Conservation (phyloP, 208 protist genomes). For the Trypanosoma boissoni region DNA sequence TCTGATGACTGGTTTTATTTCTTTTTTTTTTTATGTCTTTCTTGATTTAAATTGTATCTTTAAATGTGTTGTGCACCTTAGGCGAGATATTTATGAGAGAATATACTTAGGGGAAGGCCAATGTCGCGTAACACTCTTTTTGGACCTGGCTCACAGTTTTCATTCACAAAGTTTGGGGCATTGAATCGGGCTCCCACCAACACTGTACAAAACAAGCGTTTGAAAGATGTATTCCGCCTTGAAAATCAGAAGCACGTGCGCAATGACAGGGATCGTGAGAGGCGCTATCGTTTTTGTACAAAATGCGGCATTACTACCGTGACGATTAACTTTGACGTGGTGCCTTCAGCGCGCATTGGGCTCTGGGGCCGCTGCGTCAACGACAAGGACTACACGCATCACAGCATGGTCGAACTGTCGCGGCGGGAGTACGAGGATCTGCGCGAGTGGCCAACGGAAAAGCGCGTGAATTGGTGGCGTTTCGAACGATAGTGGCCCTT, state of each 20-base stretch:
- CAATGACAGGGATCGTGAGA: conserved; percentile 57
- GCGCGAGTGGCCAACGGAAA: conserved; percentile 66
- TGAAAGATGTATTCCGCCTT: conserved; percentile 77
- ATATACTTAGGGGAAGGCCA: not conserved
- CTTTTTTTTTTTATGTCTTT: conserved; percentile 8
- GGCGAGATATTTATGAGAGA: not conserved
- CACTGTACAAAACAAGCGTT: conserved; percentile 43
- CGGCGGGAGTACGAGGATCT: conserved; percentile 71
- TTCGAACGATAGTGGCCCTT: conserved; percentile 34
- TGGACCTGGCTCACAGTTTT: conserved; percentile 76
- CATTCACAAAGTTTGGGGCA: conserved; percentile 83
- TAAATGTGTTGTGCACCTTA: conserved; percentile 1
- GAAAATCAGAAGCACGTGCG: conserved; percentile 84
- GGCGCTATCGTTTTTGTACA: conserved; percentile 81
- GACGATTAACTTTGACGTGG: conserved; percentile 80
- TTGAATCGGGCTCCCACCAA: conserved; percentile 35
- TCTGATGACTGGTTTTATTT: conserved; percentile 10
- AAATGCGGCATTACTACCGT: conserved; percentile 84
- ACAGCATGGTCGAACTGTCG: conserved; percentile 64
- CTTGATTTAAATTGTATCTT: conserved; percentile 1
- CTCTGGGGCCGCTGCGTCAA: conserved; percentile 80
- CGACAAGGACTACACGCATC: conserved; percentile 87
- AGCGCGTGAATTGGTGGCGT: conserved; percentile 82
- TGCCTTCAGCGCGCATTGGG: conserved; percentile 79
- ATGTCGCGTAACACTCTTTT: conserved; percentile 85